Evolutionary conservation across 2,329 filamentous ascomycete genomes (phyloP), one percentile per base, ranked within the genome.

Genomic region (Calycina marina): DNA sequence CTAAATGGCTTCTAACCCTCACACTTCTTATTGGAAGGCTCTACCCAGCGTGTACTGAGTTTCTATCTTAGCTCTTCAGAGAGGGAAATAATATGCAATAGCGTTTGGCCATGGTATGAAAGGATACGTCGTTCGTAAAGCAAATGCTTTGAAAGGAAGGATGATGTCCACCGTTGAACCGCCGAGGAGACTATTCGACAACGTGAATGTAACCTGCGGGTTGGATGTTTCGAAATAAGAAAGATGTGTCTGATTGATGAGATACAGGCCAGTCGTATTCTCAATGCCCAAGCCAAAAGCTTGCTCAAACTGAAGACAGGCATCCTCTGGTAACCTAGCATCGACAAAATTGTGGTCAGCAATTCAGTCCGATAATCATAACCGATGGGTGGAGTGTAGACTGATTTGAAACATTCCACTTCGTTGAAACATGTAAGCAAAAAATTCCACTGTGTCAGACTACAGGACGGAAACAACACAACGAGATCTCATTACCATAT

Each of bases 271-370:
- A 4, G 73, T 67, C 3, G 61, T 64, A 27, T 62, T 64, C 51
- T 81, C 73, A 49, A 72, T 77, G 0, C 62, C 66, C 18, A 84
- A 57, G 27, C 72, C 73, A 35, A 83, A 67, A 1, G 65, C 65
- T 2, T 59, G 40, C 28, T 77, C 77, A 44, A 84, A 80, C 4
- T 61, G 61, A 28, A 72, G 59, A 50, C 77, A 82, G 10, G 76
- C 59, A 4, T 49, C 44, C 18, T 60, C 51, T 1, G 75, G 74
- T 5, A 79, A 58, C n/a, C n/a, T n/a, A n/a, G n/a, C n/a, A n/a
- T n/a, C n/a, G n/a, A n/a, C n/a, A n/a, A n/a, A n/a, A n/a, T n/a
- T n/a, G n/a, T n/a, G n/a, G n/a, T n/a, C n/a, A n/a, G n/a, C n/a
- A n/a, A n/a, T n/a, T n/a, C n/a, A n/a, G n/a, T n/a, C n/a, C n/a